Evolutionary conservation across 306 rosid species (phyloP).

Genomic region (Medicago lupulina): DNA sequence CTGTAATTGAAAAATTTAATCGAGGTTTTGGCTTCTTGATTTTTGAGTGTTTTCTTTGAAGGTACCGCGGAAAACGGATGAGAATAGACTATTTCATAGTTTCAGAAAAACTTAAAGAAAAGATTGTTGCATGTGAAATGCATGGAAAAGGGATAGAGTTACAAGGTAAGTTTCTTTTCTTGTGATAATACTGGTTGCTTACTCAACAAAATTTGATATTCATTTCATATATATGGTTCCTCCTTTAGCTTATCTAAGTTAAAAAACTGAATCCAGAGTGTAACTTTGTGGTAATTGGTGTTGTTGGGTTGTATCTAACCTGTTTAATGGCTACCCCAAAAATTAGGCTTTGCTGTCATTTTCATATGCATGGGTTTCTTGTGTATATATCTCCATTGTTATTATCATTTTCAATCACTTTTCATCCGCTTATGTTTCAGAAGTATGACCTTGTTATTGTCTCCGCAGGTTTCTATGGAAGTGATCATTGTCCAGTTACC

Average conservation of each 20-base stretch:
- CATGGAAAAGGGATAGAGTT: conserved; percentile 89
- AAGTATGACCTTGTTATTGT: conserved; percentile 39
- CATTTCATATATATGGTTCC: not conserved
- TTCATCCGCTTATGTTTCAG: conserved; percentile 1
- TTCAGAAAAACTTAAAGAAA: conserved; percentile 70
- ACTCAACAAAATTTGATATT: conserved; percentile 30
- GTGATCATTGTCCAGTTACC: conserved; percentile 94
- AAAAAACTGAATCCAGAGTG: conserved; percentile 15
- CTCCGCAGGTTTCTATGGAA: conserved; percentile 82
- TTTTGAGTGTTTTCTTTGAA: conserved; percentile 48
- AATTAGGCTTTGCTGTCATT: conserved; percentile 1
- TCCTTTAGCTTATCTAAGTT: not conserved
- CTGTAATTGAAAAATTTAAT: conserved; percentile 32
- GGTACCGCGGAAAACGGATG: conserved; percentile 99
- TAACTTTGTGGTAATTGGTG: conserved; percentile 31
- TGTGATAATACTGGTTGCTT: not conserved
- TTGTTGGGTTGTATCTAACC: conserved; percentile 28
- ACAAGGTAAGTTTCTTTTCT: conserved; percentile 60
- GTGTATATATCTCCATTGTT: not conserved
- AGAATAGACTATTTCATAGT: conserved; percentile 88
- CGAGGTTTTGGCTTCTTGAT: conserved; percentile 18
- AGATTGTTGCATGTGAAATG: conserved; percentile 82
- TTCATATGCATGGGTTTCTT: conserved; percentile 17
- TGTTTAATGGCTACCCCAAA: conserved; percentile 27
- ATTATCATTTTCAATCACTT: not conserved